Conservation (phyloP, 345 rosid genomes). For the Salix udensis region DNA sequence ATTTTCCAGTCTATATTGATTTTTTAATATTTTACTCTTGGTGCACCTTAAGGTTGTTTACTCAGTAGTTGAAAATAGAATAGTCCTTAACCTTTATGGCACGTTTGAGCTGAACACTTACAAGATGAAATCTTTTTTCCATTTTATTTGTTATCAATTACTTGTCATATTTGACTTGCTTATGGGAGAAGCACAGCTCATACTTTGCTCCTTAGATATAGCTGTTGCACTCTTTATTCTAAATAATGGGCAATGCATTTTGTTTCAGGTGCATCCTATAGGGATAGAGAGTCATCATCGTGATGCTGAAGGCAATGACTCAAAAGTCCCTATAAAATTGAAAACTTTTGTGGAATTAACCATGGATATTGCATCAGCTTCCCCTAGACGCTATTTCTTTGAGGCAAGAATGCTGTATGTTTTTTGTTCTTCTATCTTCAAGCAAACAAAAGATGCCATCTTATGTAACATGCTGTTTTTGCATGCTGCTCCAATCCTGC, state of each 20-base stretch:
- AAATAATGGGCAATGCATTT: neutral
- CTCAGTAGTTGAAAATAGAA: neutral
- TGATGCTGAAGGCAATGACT: conserved; percentile 20
- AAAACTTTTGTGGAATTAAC: conserved; percentile 69
- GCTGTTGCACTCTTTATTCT: too few relatives aligned
- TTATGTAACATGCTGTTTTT: neutral
- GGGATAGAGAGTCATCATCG: conserved; percentile 33
- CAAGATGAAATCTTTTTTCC: neutral
- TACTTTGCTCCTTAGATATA: neutral
- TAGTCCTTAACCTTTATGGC: neutral
- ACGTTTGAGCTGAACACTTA: neutral
- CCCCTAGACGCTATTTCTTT: conserved; percentile 86
- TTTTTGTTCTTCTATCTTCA: conserved; percentile 10
- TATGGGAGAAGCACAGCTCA: neutral
- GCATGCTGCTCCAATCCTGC: neutral
- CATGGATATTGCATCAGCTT: conserved; percentile 96
- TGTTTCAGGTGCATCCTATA: conserved; percentile 52
- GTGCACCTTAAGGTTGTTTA: neutral
- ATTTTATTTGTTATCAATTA: neutral
- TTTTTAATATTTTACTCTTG: neutral
- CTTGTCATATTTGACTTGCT: neutral
- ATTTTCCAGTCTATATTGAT: neutral
- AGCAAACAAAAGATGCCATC: neutral
- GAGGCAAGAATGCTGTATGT: conserved; percentile 61
- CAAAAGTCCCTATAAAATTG: conserved; percentile 50